Evolutionary conservation across 306 rosid genomes (phyloP), one percentile per base, ranked within the genome.

Genomic region (Medicago arabica): DNA sequence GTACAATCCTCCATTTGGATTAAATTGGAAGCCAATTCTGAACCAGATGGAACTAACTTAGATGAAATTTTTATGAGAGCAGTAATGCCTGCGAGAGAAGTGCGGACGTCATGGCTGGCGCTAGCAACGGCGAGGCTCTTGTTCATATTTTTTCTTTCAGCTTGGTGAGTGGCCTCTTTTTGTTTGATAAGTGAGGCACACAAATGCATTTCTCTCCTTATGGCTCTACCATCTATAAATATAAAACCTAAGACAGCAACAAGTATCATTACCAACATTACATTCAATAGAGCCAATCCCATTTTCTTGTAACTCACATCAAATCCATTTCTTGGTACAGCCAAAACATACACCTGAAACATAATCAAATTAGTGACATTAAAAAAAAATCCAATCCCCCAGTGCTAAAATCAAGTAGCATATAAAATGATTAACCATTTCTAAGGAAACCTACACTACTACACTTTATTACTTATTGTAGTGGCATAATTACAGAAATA

Each of bases 71-170:
- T 88, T 15, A 93, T 85, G 82, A 89, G 80, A 43, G 91, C 92
- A 17, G 70, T 83, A 17, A 93, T 77, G 28, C 83, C 90, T 1
- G 93, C 88, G 8, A 93, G 86, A 39, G 84, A 78, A 75, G 89
- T 85, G 0, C 95, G 90, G 82, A 93, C 62, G 19, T 90, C 98
- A 62, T 90, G 96, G 81, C 89, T 87, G 9, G 95, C 95, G 12
- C 62, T 77, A 1, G 88, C 86, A 67, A 90, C 85, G n/a, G 97
- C 95, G 10, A 53, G 72, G 25, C 89, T 90, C 76, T 89, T 90
- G 28, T 91, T 87, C 88, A 83, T 82, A 61, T 86, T 87, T 71
- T 87, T 90, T 19, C 86, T 75, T 83, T 90, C 92, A 2, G 97
- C 93, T 75, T 88, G 93, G 40, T 86, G 83, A 2, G 91, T 92